Conservation (phyloP, 163 green algal species). For the Trebouxiophyceae sp. region DNA sequence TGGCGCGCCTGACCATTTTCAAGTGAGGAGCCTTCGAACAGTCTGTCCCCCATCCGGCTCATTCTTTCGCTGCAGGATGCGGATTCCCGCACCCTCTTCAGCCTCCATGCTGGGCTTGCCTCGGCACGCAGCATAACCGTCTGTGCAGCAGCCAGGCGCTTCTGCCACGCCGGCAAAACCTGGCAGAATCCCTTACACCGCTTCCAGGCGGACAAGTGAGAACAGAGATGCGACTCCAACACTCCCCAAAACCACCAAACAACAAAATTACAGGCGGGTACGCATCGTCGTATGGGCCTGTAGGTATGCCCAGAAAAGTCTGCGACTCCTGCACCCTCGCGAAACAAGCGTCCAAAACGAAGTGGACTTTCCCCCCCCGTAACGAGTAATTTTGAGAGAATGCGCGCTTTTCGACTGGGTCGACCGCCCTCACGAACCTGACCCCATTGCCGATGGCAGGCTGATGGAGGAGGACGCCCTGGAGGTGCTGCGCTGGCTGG, state of each 20-base stretch:
- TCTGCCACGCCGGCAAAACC: no score
- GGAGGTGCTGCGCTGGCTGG: conserved; percentile 87
- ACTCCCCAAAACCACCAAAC: no score
- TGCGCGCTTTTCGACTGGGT: neutral
- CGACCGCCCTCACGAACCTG: neutral
- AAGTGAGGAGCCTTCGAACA: neutral
- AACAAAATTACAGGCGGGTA: no score
- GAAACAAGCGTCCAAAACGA: no score
- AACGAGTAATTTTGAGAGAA: neutral
- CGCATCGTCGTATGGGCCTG: conserved; percentile 6
- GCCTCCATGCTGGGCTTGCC: conserved; percentile 38
- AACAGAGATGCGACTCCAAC: no score
- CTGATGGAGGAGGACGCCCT: conserved; percentile 89
- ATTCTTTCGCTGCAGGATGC: neutral
- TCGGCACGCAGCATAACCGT: no score
- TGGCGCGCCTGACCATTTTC: conserved; percentile 34
- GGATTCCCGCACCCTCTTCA: neutral
- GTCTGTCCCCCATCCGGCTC: neutral
- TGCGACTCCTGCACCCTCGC: no score
- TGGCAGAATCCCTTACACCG: no score
- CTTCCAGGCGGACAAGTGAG: no score
- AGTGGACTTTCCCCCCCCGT: no score
- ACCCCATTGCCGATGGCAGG: conserved; percentile 55
- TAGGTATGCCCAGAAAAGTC: no score
- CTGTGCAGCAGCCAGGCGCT: no score